Base-by-base conservation (phyloP, 805 yeast genomes). In the Pichia scutulata region DNA sequence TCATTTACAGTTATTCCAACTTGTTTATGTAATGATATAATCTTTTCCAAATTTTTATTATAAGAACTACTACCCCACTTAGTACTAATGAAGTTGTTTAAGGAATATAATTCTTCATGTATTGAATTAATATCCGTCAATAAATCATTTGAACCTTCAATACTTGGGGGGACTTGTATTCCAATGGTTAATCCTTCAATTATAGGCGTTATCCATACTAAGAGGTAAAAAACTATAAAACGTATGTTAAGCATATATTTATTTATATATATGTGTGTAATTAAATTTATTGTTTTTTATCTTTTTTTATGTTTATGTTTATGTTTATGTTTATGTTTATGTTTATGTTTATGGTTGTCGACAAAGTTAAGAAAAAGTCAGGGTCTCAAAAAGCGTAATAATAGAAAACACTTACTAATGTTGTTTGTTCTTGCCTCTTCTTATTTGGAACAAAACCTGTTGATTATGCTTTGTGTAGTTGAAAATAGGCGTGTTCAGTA, bases 101-200 rank as follows among this genome's bases (percentile, higher is more conserved):
- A 25, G 36, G 24, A 26, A 21, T 43, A 46, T 9, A 50, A 33
- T 37, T 50, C 43, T 16, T 50, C 48, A 47, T 50, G 44, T 14
- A 50, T n/a, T 7, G 33, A 40, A 47, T 47, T 26, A 2, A 50
- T 30, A 8, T 50, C 50, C 6, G 44, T 33, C 7, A 50, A 14
- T 22, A 47, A 18, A 41, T 50, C 50, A 5, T n/a, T 36, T 7
- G 28, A 28, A 16, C 42, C 42, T 7, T 30, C 28, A 21, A 14
- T 10, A 41, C 41, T 47, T 24, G 50, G 50, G 4, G 50, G 39
- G 8, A 50, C 30, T n/a, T 43, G 22, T 36, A 46, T 43, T 3
- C 53, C 53, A 6, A 50, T n/a, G 8, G 43, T 24, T n/a, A 33
- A n/a, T 33, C 37, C 37, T 16, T 33, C 4, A 24, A 18, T 16